These are phyloP conservation scores for Sclerotinia trifoliorum DNA, from an alignment of 2,329 filamentous ascomycete genomes.

Conservation along the genomic window DNA sequence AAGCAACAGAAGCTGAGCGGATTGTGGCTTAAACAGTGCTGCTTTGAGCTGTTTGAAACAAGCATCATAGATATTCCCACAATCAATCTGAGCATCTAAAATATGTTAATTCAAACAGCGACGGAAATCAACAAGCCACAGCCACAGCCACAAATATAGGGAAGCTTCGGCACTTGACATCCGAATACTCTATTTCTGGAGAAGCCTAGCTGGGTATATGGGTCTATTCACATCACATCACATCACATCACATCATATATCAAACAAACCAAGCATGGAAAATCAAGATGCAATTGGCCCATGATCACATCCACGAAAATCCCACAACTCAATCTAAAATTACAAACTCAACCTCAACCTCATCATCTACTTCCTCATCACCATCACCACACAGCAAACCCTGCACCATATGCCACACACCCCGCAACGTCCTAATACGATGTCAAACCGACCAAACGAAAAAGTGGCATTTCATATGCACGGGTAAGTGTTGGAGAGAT, in stretches of 20 bases:
- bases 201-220: neutral
- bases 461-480: constrained; percentile 29
- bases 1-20: neutral
- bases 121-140: neutral
- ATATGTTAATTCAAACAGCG: neutral
- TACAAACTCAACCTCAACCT: no score
- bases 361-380: neutral
- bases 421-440: constrained; percentile 26
- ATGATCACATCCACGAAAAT: neutral
- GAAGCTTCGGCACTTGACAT: constrained; percentile 1
- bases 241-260: neutral
- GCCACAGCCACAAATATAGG: constrained; percentile 1
- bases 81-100: accelerated
- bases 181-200: neutral
- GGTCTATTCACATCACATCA: neutral
- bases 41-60: neutral
- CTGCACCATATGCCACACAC: constrained; percentile 24
- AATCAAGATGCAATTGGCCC: neutral
- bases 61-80: neutral
- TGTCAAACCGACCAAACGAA: constrained; percentile 26
- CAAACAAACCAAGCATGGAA: neutral
- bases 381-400: constrained; percentile 26
- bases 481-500: constrained; percentile 17
- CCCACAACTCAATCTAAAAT: neutral
- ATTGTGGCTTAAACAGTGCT: constrained; percentile 1